Evolutionary conservation across 208 protist genomes (phyloP).

Genomic region (Endotrypanum monterogeii): DNA sequence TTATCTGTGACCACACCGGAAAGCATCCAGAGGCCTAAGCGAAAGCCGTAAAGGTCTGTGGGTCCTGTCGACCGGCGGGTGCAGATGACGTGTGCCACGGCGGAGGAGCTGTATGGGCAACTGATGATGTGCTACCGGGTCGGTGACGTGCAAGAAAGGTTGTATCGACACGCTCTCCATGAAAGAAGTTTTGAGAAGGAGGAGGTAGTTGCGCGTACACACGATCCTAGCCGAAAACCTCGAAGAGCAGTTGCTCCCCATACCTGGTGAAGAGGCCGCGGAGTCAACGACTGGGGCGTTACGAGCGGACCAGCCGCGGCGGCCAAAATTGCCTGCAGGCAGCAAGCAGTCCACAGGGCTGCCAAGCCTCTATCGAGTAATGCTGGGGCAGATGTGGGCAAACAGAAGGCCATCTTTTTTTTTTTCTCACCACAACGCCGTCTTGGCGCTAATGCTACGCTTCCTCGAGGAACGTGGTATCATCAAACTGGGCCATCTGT

Average conservation of each 20-base stretch:
- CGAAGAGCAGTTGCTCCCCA: background rate
- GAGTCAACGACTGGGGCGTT: background rate
- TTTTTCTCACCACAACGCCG: constrained; percentile 81
- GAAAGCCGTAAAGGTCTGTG: background rate
- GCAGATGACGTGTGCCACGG: background rate
- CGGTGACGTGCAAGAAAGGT: constrained; percentile 18
- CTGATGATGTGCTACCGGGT: constrained; percentile 11
- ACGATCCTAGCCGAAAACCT: background rate
- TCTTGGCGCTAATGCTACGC: constrained; percentile 50
- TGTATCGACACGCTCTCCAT: constrained; percentile 28
- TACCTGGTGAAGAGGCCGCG: background rate
- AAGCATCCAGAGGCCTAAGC: constrained; percentile 20
- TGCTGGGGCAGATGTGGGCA: constrained; percentile 46
- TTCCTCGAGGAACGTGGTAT: constrained; percentile 53
- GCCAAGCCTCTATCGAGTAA: constrained; percentile 11
- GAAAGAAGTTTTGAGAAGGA: constrained; percentile 17
- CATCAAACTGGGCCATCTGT: constrained; percentile 29
- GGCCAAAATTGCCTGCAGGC: background rate
- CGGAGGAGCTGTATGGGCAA: constrained; percentile 15
- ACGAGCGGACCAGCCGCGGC: background rate
- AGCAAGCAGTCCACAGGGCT: background rate
- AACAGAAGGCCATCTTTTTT: constrained; percentile 50
- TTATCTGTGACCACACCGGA: background rate
- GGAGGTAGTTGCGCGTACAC: constrained; percentile 6
- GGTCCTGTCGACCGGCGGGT: background rate